Base-by-base conservation (phyloP, 2,329 filamentous ascomycete species). In the Plenodomus tracheiphilus region DNA sequence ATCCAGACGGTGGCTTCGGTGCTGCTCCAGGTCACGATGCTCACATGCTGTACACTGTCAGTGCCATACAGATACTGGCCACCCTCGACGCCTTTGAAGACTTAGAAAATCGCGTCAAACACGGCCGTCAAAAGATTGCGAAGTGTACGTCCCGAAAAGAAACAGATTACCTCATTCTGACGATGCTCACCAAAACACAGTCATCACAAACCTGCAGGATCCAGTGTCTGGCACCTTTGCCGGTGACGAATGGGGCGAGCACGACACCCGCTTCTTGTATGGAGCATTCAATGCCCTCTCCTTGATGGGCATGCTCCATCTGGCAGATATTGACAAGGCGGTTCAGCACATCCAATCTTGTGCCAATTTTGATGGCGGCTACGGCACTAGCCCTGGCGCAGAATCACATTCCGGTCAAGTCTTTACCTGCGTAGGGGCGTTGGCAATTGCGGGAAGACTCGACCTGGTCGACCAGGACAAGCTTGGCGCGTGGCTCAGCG, bases 351-450 rank as follows among this genome's bases (percentile, higher is more conserved):
- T 99, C 49, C 83, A 85, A 49, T 82, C 86, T 5, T 99, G 94
- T 71, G 85, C 86, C 62, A 99, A 99, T 72, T 90, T 96, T 59
- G 94, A 99, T 70, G 94, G 94, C 34, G 94, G 90, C 16, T 99
- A 95, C 72, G 94, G 94, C 15, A 87, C 92, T 36, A 85, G 84
- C 36, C 94, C 94, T 1, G 92, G 92, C 8, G 91, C 91, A 16
- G 94, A 99, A 74, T 95, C 92, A 20, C 94, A 99, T 72, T 86
- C 93, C 0, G 94, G 92, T 13, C 94, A 99, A 74, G 91, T 97
- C 39, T 97, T 96, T 71, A 96, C 93, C 6, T 99, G 94, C 69
- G 81, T 97, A 17, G 92, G 86, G 11, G 91, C 93, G 17, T 79
- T 99, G 48, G 82, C 88, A 37, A 96, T 99, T 59, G 91, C 88